phyloP scores from a whole-genome alignment of 2,329 filamentous ascomycete species.

The Xylariaceae sp. region DNA sequence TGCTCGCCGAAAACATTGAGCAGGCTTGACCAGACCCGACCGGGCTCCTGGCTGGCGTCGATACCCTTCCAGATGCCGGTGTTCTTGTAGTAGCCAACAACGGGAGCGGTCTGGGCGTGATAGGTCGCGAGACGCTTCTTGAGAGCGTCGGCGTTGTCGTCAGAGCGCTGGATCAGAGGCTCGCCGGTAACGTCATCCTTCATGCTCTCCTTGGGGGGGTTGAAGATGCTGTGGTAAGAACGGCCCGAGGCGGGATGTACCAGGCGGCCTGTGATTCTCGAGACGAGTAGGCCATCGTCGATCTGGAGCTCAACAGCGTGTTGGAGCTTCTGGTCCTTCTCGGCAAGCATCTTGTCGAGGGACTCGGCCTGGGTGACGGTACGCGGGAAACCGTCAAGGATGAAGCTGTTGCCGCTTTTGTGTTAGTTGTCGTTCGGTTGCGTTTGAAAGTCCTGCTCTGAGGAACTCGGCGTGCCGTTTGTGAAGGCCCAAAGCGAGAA shows the following conservation, averaged over 20 bases:
- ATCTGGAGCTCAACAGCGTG: constrained; percentile 97
- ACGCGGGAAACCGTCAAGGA: constrained; percentile 96
- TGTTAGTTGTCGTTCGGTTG: constrained; percentile 15
- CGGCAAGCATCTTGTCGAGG: constrained; percentile 85
- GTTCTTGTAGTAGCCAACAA: constrained; percentile 95
- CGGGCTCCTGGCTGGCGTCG: constrained; percentile 93
- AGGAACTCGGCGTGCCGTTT: too few relatives aligned
- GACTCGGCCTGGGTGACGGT: constrained; percentile 94
- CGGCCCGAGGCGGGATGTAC: constrained; percentile 95
- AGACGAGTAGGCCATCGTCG: constrained; percentile 88
- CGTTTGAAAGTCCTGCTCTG: too few relatives aligned
- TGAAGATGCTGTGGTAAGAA: constrained; percentile 98
- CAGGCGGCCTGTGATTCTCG: constrained; percentile 93
- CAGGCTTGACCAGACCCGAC: constrained; percentile 92
- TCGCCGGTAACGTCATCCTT: constrained; percentile 96
- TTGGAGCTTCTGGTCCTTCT: constrained; percentile 79
- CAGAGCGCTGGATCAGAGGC: constrained; percentile 90
- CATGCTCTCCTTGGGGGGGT: constrained; percentile 92
- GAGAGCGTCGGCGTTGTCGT: constrained; percentile 94
- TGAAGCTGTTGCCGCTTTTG: constrained; percentile 65
- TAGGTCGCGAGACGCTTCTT: constrained; percentile 94
- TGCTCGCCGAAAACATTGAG: constrained; percentile 76
- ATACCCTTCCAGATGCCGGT: constrained; percentile 95
- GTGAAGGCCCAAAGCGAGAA: too few relatives aligned
- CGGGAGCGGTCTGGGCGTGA: constrained; percentile 88